Evolutionary conservation across 805 yeast genomes (phyloP).

Genomic region (Zygoascus ofunaensis): DNA sequence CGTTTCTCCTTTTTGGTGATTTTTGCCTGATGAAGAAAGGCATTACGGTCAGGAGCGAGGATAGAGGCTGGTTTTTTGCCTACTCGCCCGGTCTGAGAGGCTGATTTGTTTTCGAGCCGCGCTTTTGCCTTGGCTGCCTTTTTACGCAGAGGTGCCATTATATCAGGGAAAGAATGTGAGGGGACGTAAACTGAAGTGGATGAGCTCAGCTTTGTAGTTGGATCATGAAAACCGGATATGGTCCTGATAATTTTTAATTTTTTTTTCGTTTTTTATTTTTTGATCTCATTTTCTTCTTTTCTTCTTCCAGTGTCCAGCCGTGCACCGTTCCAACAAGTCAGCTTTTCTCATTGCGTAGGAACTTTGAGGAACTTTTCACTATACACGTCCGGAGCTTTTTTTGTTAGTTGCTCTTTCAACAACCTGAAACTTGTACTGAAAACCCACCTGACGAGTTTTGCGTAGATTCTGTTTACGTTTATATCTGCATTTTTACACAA

Average conservation of each 20-base stretch:
- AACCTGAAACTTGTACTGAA: no score
- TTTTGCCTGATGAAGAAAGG: conserved; percentile 13
- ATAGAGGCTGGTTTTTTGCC: background rate
- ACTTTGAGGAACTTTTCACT: no score
- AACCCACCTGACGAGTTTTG: no score
- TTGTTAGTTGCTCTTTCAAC: no score
- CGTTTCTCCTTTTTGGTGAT: conserved; percentile 18
- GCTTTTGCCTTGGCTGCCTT: conserved; percentile 4
- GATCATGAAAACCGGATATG: background rate
- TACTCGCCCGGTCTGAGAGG: background rate
- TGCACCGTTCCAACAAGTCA: background rate
- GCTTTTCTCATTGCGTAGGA: background rate
- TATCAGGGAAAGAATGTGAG: background rate
- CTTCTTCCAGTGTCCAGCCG: background rate
- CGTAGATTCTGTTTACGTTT: no score
- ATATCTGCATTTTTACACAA: no score
- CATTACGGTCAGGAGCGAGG: conserved; percentile 5
- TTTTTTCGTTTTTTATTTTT: background rate
- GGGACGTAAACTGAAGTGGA: no score
- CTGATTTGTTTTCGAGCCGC: background rate
- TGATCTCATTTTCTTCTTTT: background rate
- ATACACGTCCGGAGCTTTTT: background rate
- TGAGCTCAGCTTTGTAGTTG: background rate
- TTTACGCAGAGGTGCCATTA: background rate
- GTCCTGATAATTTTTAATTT: background rate